These are phyloP conservation scores for Balamuthia mandrillaris DNA, from an alignment of 208 protist genomes.

Conservation along the genomic window DNA sequence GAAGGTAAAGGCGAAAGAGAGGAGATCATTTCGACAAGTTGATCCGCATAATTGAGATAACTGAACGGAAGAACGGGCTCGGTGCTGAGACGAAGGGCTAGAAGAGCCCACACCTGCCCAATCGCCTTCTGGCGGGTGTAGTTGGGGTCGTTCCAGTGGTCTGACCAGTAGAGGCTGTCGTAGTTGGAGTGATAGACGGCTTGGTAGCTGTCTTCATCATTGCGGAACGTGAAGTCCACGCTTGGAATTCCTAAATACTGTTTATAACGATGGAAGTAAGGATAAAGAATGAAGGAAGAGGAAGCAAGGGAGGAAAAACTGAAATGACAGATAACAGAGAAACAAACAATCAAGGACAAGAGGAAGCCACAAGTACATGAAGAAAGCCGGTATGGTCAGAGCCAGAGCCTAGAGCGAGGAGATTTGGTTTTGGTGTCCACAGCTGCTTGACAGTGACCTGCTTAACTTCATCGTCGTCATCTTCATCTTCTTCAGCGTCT, in stretches of 20 bases:
- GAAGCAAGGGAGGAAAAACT: background rate
- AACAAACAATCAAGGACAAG: background rate
- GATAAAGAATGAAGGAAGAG: background rate
- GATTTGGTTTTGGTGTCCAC: too few species aligned
- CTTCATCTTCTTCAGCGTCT: too few species aligned
- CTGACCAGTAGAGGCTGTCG: constrained; percentile 36
- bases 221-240: constrained; percentile 4
- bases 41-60: background rate
- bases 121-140: background rate
- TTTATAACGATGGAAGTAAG: background rate
- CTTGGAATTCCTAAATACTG: constrained; percentile 3
- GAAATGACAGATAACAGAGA: background rate
- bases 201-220: background rate
- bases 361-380: constrained; percentile 18
- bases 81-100: background rate
- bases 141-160: constrained; percentile 1
- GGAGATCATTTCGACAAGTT: background rate
- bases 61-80: constrained; percentile 3
- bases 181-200: constrained; percentile 44
- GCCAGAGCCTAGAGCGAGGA: too few species aligned
- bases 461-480: too few species aligned
- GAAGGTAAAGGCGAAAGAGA: background rate
- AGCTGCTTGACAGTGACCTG: too few species aligned
- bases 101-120: background rate
- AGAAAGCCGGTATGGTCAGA: too few species aligned